Conservation (phyloP, 2,329 filamentous ascomycete species). For the Raffaelea albimanens region DNA sequence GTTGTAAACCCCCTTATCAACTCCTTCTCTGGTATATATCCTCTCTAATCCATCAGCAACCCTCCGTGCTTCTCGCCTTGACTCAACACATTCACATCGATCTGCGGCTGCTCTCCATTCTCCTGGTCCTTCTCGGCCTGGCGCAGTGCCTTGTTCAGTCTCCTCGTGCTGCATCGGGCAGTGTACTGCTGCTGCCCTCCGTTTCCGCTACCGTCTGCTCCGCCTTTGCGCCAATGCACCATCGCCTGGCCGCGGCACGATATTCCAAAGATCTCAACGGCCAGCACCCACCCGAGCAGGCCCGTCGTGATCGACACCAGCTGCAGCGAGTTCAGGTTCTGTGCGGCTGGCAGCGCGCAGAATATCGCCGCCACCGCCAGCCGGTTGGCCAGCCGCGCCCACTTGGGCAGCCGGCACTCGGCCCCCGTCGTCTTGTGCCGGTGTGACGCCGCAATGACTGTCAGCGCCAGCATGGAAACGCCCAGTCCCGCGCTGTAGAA, state of each 20-base stretch:
- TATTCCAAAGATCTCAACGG: slow-evolving; percentile 39
- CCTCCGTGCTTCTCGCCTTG: slow-evolving; percentile 19
- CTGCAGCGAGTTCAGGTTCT: slow-evolving; percentile 32
- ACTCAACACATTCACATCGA: slow-evolving; percentile 18
- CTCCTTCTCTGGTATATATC: background rate
- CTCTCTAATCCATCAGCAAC: slow-evolving; percentile 12
- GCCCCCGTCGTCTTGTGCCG: slow-evolving; percentile 43
- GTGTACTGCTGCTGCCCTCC: slow-evolving; percentile 28
- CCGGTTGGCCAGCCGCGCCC: slow-evolving; percentile 40
- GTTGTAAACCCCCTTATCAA: background rate
- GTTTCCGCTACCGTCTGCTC: slow-evolving; percentile 18
- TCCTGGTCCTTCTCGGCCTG: slow-evolving; percentile 10
- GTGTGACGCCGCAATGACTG: slow-evolving; percentile 43
- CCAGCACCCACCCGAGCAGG: slow-evolving; percentile 34
- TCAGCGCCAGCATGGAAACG: slow-evolving; percentile 44
- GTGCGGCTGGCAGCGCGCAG: slow-evolving; percentile 43
- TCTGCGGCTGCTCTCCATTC: slow-evolving; percentile 5
- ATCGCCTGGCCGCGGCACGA: slow-evolving; percentile 35
- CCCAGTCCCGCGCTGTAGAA: slow-evolving; percentile 57
- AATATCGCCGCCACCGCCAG: slow-evolving; percentile 39
- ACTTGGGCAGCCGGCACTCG: slow-evolving; percentile 38
- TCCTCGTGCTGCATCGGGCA: slow-evolving; percentile 29
- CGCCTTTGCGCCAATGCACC: slow-evolving; percentile 22
- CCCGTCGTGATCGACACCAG: slow-evolving; percentile 35
- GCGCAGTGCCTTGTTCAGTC: slow-evolving; percentile 22